Evolutionary conservation across 2,329 filamentous ascomycete species (phyloP), one percentile per base, ranked within the genome.

Genomic region (Rhynchosporium graminicola): DNA sequence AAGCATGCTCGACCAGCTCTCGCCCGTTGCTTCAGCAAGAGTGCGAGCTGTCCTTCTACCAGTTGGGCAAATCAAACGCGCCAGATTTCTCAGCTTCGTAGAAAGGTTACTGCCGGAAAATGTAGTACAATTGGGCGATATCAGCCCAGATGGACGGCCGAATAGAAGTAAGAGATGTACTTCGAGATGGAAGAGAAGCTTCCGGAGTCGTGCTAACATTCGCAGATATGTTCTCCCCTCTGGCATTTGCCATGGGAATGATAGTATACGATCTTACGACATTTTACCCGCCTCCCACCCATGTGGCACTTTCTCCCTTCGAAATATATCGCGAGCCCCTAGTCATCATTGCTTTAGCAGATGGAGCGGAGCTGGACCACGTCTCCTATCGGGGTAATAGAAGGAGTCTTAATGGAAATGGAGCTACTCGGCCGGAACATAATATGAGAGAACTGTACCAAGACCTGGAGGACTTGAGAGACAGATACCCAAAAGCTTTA

Each of bases 241-340:
- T 95, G 71, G 91, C 90, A 13, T 97, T 95, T 76, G 92, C 92
- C 10, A 85, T 87, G 69, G 94, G 94, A 64, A 87, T 88, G 72
- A 89, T 98, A 65, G 83, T 97, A 71, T 97, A 95, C 81, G 90
- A 97, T 74, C 83, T 97, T 65, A 87, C 90, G 62, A 92, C 90
- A 64, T 88, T 92, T 71, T 81, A 89, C 60, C 89, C 92, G 29
- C 87, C 90, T n/a, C 83, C 87, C 38, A 91, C 91, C 38, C 91
- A 96, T 73, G 80, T 91, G 48, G 84, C 91, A 26, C 79, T 96
- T 46, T 89, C 89, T 43, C 93, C 95, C 0, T 97, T 97, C 79
- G 95, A 99, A 75, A 80, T 94, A 48, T 96, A 91, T 75, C 85
- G 93, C 70, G 91, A 96, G 74, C 89, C 92, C 8, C 81, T 97